Evolutionary conservation across 2,329 filamentous ascomycete genomes (phyloP), one percentile per base, ranked within the genome.

Genomic region (Stemphylium vesicarium): DNA sequence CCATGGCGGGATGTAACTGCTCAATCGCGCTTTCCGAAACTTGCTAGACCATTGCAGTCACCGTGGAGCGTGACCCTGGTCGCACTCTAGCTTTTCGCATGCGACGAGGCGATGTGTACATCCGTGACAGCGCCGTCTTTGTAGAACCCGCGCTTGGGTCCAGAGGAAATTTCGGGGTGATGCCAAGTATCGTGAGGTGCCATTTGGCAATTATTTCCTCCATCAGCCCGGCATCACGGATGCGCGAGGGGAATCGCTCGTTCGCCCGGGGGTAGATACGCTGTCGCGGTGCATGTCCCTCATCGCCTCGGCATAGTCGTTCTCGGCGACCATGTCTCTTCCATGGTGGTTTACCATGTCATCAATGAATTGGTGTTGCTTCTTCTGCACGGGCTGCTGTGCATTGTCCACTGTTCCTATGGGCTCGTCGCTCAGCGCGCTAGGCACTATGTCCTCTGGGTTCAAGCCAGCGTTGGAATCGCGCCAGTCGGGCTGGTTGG

Each of bases 361-460:
- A 4, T 66, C 63, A 20, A 63, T 55, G 39, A 62, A 63, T 2
- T 66, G 59, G 13, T 64, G 61, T 18, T 60, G 57, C 43, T 63
- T 63, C 47, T 64, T 64, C 18, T 55, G 50, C 41, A 56, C 41
- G 15, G 51, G 39, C 33, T 67, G 39, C 33, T 67, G 59, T 16
- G 57, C 55, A 12, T 44, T 48, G 16, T 69, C 61, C 38, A 61
- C 41, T 12, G 56, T 56, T 20, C 57, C 33, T 16, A 64, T 45
- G 4, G 63, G 63, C 2, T 49, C 44, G n/a, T 64, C 62, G 8
- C 59, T 63, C 8, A 74, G 46, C 15, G 64, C 64, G 40, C 71
- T 73, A 1, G 69, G 62, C 1, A 72, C 69, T 3, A 72, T 64
- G 20, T 72, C 69, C 43, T 74, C 70, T 4, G 69, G 70, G 2